A percentile compares a stretch with the other conserved stretches of the same genome.
phyloP scores from a whole-genome alignment of 495 filamentous ascomycete genomes.

The Massariosphaeria phaeospora region DNA sequence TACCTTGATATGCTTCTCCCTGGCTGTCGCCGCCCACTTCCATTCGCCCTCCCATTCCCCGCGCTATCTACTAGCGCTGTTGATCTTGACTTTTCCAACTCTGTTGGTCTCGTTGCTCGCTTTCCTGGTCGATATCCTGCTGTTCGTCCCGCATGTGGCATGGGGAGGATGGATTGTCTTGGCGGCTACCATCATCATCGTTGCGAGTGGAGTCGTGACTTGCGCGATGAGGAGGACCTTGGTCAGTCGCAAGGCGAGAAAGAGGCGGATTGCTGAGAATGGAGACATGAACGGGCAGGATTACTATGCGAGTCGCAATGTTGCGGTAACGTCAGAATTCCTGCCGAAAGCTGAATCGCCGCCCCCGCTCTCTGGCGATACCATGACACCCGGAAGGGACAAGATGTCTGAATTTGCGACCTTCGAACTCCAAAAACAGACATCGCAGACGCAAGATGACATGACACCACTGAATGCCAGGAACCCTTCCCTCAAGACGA shows the following conservation, averaged over 20 bases:
- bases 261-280: slow-evolving; percentile 86
- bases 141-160: slow-evolving; percentile 88
- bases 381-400: slow-evolving; percentile 41
- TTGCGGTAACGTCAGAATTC: slow-evolving; percentile 44
- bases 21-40: slow-evolving; percentile 78
- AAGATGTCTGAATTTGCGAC: slow-evolving; percentile 70
- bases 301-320: slow-evolving; percentile 72
- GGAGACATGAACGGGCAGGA: slow-evolving; percentile 92
- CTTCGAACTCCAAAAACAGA: slow-evolving; percentile 59
- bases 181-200: slow-evolving; percentile 81
- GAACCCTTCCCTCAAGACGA: slow-evolving; percentile 43
- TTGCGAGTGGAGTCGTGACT: slow-evolving; percentile 75
- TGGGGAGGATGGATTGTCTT: slow-evolving; percentile 97
- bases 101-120: slow-evolving; percentile 79
- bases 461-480: slow-evolving; percentile 71
- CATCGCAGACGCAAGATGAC: slow-evolving; percentile 73
- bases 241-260: slow-evolving; percentile 84
- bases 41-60: slow-evolving; percentile 90
- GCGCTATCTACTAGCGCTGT: slow-evolving; percentile 73
- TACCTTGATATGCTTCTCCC: slow-evolving; percentile 74
- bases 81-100: slow-evolving; percentile 81
- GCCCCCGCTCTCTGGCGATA: slow-evolving; percentile 45
- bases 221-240: slow-evolving; percentile 97
- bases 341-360: slow-evolving; percentile 46
- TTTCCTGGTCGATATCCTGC: slow-evolving; percentile 90